phyloP scores from a whole-genome alignment of 495 filamentous ascomycete genomes.

The Durotheca rogersii region DNA sequence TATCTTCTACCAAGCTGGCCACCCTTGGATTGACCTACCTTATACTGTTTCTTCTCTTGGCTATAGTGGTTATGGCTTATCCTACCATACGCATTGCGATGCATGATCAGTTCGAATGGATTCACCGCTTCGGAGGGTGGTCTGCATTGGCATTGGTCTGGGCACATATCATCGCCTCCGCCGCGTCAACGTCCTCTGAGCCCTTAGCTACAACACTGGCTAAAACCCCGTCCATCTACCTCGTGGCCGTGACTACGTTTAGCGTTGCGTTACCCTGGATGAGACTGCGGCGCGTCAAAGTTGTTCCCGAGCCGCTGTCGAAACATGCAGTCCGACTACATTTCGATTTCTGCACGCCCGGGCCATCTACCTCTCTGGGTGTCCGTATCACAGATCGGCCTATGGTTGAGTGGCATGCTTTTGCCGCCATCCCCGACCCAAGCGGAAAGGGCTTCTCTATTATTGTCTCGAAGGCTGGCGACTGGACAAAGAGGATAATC shows the following conservation, averaged over 20 bases:
- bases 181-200: conserved; percentile 31
- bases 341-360: conserved; percentile 56
- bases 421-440: conserved; percentile 61
- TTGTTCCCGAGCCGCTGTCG: conserved; percentile 58
- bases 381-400: conserved; percentile 54
- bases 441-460: conserved; percentile 51
- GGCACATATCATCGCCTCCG: conserved; percentile 44
- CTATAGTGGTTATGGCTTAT: conserved; percentile 37
- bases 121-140: conserved; percentile 62
- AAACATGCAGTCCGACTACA: conserved; percentile 61
- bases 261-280: conserved; percentile 61
- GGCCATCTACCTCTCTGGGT: conserved; percentile 45
- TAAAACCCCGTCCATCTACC: conserved; percentile 55
- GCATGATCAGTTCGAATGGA: conserved; percentile 59
- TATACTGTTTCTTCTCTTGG: conserved; percentile 31
- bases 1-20: no score
- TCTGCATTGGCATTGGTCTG: conserved; percentile 53
- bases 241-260: conserved; percentile 53
- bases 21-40: conserved; percentile 35
- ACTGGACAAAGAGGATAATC: conserved; percentile 64
- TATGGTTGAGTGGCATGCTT: conserved; percentile 69
- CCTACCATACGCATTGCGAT: conserved; percentile 48
- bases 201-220: conserved; percentile 41
- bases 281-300: conserved; percentile 54
- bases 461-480: conserved; percentile 66